Evolutionary conservation across 2,329 filamentous ascomycete species (phyloP), one percentile per base, ranked within the genome.

Genomic region (Eutypella sp.): DNA sequence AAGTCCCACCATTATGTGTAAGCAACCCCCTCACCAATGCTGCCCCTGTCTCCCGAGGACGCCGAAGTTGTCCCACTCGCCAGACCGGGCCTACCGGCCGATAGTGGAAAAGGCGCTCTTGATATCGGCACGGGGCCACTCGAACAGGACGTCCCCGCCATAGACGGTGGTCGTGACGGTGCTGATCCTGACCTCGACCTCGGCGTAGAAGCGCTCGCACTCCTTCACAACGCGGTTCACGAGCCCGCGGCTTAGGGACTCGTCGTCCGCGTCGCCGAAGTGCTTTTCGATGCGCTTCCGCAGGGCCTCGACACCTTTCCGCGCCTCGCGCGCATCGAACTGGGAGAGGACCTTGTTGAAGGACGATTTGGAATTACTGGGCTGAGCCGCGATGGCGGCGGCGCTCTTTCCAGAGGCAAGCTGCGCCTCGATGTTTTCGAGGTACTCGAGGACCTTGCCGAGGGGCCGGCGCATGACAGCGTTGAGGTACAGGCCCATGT

Each of bases 211-310:
- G 48, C 63, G 68, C 65, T 84, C 81, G 60, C 81, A 84, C 60
- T 82, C 79, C 48, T 69, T 69, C 40, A 80, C 64, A 31, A 85
- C 79, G 61, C 77, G 75, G 42, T 66, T 66, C 20, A 84, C 81
- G 34, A 85, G 68, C 29, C 72, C 72, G 41, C 72, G 71, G 57
- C 81, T 85, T 44, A 85, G 71, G 19, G 72, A 78, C 45, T 82
- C 81, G 52, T 91, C 87, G 56, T 95, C 89, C 5, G 84, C 87
- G 55, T 95, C 89, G 37, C 89, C 89, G 73, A 97, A 97, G 67
- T 97, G 92, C 71, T 97, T 99, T 69, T 97, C 92, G 1, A 97
- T 88, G 41, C 92, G 81, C 71, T 95, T 96, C 59, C 85, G 85
- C 55, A 97, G 74, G 44, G 88, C 80, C 59, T 96, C 89, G 55